phyloP scores from a whole-genome alignment of 2,329 filamentous ascomycete genomes.

The Thermothelomyces thermophilus region DNA sequence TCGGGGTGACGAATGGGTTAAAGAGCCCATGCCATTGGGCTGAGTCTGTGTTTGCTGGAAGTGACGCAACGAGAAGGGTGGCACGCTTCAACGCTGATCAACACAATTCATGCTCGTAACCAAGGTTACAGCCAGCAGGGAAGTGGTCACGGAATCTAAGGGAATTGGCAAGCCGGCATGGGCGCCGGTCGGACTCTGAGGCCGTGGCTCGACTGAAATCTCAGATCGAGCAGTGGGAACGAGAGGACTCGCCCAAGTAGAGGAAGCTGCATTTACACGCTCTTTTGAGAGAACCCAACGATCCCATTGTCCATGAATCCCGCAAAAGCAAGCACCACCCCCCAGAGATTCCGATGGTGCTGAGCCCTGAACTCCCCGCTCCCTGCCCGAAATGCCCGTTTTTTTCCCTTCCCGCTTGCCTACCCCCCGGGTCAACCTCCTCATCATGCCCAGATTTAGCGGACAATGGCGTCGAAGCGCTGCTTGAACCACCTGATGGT shows the following conservation, averaged over 20 bases:
- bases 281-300: constrained; percentile 22
- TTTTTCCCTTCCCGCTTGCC: constrained; percentile 19
- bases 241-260: constrained; percentile 39
- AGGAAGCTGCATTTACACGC: constrained; percentile 32
- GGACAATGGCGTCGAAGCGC: constrained; percentile 97
- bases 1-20: too few relatives aligned
- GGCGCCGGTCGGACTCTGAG: constrained; percentile 66
- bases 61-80: too few relatives aligned
- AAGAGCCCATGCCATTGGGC: too few relatives aligned
- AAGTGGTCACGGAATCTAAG: constrained; percentile 12
- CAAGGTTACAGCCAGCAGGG: background rate
- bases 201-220: constrained; percentile 56
- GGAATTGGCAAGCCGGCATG: constrained; percentile 52
- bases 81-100: background rate
- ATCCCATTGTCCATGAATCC: constrained; percentile 19
- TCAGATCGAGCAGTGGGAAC: constrained; percentile 47
- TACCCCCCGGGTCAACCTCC: constrained; percentile 8
- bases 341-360: constrained; percentile 17
- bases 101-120: background rate
- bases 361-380: constrained; percentile 20
- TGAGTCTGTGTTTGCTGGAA: too few relatives aligned
- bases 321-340: constrained; percentile 9
- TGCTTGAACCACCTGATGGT: constrained; percentile 92
- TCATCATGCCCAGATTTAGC: constrained; percentile 56
- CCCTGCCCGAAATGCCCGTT: constrained; percentile 26